Evolutionary conservation across 352 stramenopile species (phyloP), one percentile per base, ranked within the genome.

Genomic region (Globisporangium polare): DNA sequence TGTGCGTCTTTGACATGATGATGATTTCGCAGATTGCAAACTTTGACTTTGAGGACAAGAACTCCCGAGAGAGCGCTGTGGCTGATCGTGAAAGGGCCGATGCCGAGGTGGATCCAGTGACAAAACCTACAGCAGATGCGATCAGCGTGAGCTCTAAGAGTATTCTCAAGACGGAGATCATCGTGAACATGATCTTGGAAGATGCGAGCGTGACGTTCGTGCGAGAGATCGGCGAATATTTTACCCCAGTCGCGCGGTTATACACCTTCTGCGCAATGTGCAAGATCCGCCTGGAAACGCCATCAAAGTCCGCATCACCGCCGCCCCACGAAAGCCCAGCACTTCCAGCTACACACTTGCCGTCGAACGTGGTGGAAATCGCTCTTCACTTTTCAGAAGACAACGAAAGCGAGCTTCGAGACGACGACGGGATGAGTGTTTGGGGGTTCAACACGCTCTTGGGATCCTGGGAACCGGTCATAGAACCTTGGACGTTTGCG

Each of bases 371-470:
- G 6, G n/a, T 60, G 0, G 46, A 58, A 15, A 58, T 89, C 4
- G 53, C 65, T 13, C 64, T 90, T 7, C 72, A 89, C 39, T 90
- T 92, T 20, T 78, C 79, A 0, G 72, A 89, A 46, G 83, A 90
- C 39, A 74, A 47, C 35, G 65, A 68, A 1, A 73, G 63, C 1
- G 70, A 88, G 45, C 55, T 82, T 10, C 70, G 70, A 20, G 79
- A 85, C 24, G 79, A 92, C 37, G 83, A 94, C 65, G 84, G 86
- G 17, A 58, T 93, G 10, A 93, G 83, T 42, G 62, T 87, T 10
- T 95, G 82, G 84, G 75, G 75, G 20, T 94, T 95, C 37, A 92
- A 94, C 60, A 75, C 78, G 7, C 63, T 83, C 3, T 56, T 94
- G 3, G 84, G 86, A 0, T 83, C 83, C 13, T 94, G 80, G 84